Evolutionary conservation across 2,329 filamentous ascomycete species (phyloP), one percentile per base, ranked within the genome.

Genomic region (Alternaria triticimaculans): DNA sequence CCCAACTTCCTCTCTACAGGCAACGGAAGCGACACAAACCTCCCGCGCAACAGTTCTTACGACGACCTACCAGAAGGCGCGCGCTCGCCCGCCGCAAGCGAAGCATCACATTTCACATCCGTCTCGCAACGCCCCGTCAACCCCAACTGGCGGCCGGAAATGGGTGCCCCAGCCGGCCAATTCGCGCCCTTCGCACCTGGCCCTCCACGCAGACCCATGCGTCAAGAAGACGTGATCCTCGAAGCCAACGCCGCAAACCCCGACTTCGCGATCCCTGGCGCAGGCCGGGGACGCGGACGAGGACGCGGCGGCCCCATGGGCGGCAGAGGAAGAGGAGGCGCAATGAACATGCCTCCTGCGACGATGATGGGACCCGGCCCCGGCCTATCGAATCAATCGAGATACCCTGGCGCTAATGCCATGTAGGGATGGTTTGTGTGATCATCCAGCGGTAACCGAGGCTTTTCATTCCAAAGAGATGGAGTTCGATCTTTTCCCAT

Each of bases 121-220:
- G 91, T 98, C 49, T 95, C 91, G 0, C 94, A 97, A 80, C 88
- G 95, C 33, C 92, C 92, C 1, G 84, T 97, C 58, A 97, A 97
- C 78, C 95, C 94, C 7, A 89, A 90, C 64, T 97, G 95, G 94
- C 88, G 91, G 43, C 81, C 81, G 3, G 83, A 85, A 28, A 82
- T 85, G 48, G 80, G 68, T 69, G 74, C 71, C 6, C 67, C 78
- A 30, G 73, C 70, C 14, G 76, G 82, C 9, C 83, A 81, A 69
- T 83, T 73, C 70, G 72, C 66, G 4, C 76, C 76, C 0, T 75
- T 82, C 9, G 37, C 37, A 59, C 65, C 64, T 9, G 69, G 69
- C 6, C 68, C 51, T 6, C 68, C 51, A 14, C 61, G 75, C 37
- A 66, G 77, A 71, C 74, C 77, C 64, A 71, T 78, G 76, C 70